Conservation (phyloP, 1,139 yeast species). For the Diutina pseudorugosa region DNA sequence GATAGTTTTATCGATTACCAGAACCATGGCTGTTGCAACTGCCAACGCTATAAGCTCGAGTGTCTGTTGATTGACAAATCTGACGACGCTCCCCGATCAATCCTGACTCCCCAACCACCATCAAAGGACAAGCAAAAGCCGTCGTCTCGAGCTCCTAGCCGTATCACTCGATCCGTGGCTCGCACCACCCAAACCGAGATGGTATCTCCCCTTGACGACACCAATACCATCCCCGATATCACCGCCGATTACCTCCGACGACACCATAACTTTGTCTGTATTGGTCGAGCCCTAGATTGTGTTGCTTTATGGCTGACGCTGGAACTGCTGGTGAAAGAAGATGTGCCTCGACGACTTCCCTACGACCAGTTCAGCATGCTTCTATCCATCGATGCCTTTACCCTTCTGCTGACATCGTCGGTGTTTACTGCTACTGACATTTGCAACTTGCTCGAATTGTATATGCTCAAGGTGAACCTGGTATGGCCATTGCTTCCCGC, state of each 20-base stretch:
- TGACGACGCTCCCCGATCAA: not conserved
- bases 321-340: not conserved
- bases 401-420: slow-evolving; percentile 16
- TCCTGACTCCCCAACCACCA: no score
- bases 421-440: slow-evolving; percentile 14
- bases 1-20: slow-evolving; percentile 24
- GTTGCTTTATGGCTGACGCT: not conserved
- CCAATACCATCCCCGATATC: not conserved
- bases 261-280: not conserved
- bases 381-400: slow-evolving; percentile 19
- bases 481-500: slow-evolving; percentile 23
- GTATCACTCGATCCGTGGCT: no score
- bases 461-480: slow-evolving; percentile 21
- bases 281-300: not conserved
- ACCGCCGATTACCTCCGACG: not conserved
- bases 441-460: slow-evolving; percentile 16
- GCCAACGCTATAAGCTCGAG: slow-evolving; percentile 11
- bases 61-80: slow-evolving; percentile 8
- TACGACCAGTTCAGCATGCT: not conserved
- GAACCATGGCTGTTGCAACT: slow-evolving; percentile 24
- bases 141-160: no score
- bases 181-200: no score
- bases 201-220: not conserved
- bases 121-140: no score
- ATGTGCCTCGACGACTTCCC: not conserved